Evolutionary conservation across 805 yeast genomes (phyloP).

Genomic region (Cyberlindnera petersonii): DNA sequence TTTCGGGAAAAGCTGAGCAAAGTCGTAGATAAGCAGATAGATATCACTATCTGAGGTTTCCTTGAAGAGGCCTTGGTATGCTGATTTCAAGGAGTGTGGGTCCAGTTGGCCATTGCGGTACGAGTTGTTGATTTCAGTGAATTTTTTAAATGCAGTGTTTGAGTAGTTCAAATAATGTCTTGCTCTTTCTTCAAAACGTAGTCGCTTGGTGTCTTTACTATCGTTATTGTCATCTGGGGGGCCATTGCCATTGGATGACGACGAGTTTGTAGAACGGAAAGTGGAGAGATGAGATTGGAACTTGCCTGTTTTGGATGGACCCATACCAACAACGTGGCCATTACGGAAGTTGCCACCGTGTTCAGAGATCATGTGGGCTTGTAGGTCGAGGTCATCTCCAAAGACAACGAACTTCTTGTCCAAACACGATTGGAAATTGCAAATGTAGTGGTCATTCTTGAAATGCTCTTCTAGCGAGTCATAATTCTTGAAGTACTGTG

Average conservation of each 20-base stretch:
- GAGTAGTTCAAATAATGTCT: constrained; percentile 68
- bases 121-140: constrained; percentile 44
- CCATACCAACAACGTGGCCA: constrained; percentile 27
- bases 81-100: constrained; percentile 43
- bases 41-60: constrained; percentile 43
- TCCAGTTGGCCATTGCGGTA: constrained; percentile 44
- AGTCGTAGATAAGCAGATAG: constrained; percentile 53
- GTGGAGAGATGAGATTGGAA: constrained; percentile 64
- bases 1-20: constrained; percentile 51
- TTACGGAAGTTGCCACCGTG: constrained; percentile 60
- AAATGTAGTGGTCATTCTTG: constrained; percentile 64
- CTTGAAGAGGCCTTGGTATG: constrained; percentile 48
- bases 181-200: constrained; percentile 80
- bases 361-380: constrained; percentile 81
- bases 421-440: constrained; percentile 72
- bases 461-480: constrained; percentile 75
- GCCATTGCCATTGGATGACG: constrained; percentile 12
- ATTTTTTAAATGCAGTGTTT: constrained; percentile 41
- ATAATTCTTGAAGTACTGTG: constrained; percentile 76
- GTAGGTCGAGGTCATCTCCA: constrained; percentile 76
- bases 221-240: constrained; percentile 31
- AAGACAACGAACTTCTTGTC: constrained; percentile 93
- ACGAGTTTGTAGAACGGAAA: constrained; percentile 31
- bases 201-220: constrained; percentile 41
- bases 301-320: constrained; percentile 16